Base-by-base conservation (phyloP, 2,329 filamentous ascomycete genomes). In the Anthostomella pinea region DNA sequence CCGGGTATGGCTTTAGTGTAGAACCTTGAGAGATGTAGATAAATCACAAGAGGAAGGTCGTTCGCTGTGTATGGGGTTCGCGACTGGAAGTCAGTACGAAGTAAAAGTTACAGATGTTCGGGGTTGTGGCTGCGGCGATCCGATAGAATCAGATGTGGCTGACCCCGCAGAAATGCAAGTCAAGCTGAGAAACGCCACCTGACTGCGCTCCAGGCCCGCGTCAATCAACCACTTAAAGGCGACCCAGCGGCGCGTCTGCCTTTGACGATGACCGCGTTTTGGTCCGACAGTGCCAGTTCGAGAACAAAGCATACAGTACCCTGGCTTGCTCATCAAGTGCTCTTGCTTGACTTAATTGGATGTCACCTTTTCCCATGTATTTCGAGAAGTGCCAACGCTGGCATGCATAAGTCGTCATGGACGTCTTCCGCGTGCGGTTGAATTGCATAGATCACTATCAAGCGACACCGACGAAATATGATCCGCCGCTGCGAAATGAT, bases 391-490 rank as follows among this genome's bases (percentile, higher is more conserved):
- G 23, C 28, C 8, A 27, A 18, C 33, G 30, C 25, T 39, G 33
- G 33, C 14, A 46, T 48, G 46, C 37, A 28, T 34, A 42, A 40
- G 41, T 32, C 54, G 56, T 42, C 49, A 69, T 69, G 83, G 83
- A 88, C 56, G 72, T 78, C 51, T 97, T 98, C 67, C 85, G 87
- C 53, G 81, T 98, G 59, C 85, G 90, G 53, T 72, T 98, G 58
- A 96, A 98, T 62, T 95, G 88, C 69, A 83, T 98, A 67, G 93
- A 98, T 65, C 83, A 93, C 62, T 98, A 97, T 63, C 89, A 95
- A 66, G 79, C 83, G 25, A 72, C 72, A 8, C 85, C 89, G 13
- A 86, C 88, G 33, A 74, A 75, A 49, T 83, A 93, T 60, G 90
- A 97, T 64, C 88, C 90, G 46, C 75, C 79, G 45, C 73, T 96